These are phyloP conservation scores for Rhizopus sp. DNA, from an alignment of 371 early-diverging fungal genomes.

Conservation along the genomic window DNA sequence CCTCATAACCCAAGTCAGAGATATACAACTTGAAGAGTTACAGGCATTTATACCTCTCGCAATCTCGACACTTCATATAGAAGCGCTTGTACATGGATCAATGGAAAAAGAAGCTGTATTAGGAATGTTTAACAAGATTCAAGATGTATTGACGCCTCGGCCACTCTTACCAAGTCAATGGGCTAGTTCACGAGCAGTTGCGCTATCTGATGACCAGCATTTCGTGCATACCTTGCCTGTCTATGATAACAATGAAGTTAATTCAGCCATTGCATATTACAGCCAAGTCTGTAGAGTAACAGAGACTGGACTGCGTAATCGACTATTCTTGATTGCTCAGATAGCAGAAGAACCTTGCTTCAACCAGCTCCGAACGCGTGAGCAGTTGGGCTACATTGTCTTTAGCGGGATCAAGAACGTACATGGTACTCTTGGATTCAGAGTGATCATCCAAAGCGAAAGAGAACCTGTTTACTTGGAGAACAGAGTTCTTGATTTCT, in stretches of 20 bases:
- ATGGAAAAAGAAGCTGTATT: conserved; percentile 62
- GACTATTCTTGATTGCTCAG: conserved; percentile 68
- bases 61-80: conserved; percentile 69
- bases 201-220: conserved; percentile 56
- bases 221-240: conserved; percentile 59
- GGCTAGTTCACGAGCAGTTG: conserved; percentile 55
- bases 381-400: conserved; percentile 87
- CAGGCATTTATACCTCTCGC: conserved; percentile 66
- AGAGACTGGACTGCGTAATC: conserved; percentile 55
- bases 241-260: conserved; percentile 74
- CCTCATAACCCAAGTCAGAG: conserved; percentile 54
- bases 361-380: conserved; percentile 89
- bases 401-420: conserved; percentile 66
- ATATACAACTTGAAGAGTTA: conserved; percentile 69
- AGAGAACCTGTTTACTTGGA: conserved; percentile 80
- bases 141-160: conserved; percentile 52
- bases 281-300: conserved; percentile 60
- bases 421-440: conserved; percentile 61
- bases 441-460: conserved; percentile 88
- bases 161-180: conserved; percentile 65
- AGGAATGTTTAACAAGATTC: conserved; percentile 54
- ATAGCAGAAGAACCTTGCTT: conserved; percentile 88
- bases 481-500: conserved; percentile 74
- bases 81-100: conserved; percentile 86
- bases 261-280: conserved; percentile 85